phyloP scores from a whole-genome alignment of 768 basidiomycete genomes.

The Lentinula detonsa region DNA sequence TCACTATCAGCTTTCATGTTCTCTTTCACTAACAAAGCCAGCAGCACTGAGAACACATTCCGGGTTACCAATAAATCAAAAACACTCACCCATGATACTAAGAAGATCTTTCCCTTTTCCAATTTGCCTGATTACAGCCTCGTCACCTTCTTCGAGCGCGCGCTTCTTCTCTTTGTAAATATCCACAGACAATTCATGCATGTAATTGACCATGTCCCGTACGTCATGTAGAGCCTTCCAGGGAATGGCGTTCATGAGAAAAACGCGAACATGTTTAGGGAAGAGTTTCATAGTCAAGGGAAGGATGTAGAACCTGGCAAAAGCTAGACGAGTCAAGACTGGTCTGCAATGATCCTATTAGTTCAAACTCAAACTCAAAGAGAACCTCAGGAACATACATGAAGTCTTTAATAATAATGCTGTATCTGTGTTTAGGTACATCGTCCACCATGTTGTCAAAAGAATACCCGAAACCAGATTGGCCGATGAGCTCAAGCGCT shows the following conservation, averaged over 20 bases:
- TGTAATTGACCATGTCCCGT: slow-evolving; percentile 25
- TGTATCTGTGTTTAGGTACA: slow-evolving; percentile 9
- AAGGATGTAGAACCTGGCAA: slow-evolving; percentile 14
- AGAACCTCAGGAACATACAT: slow-evolving; percentile 6
- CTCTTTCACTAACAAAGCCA: slow-evolving; percentile 8
- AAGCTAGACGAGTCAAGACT: neutral
- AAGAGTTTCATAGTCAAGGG: slow-evolving; percentile 19
- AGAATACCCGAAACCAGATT: slow-evolving; percentile 30
- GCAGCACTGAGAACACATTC: neutral
- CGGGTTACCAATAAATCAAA: neutral
- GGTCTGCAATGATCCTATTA: neutral
- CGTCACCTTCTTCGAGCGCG: slow-evolving; percentile 26
- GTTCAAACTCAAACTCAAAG: neutral
- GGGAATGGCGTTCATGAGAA: slow-evolving; percentile 26
- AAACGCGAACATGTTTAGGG: slow-evolving; percentile 23
- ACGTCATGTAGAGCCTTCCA: slow-evolving; percentile 22
- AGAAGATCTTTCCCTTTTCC: slow-evolving; percentile 39
- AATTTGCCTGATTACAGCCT: slow-evolving; percentile 22
- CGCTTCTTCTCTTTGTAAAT: slow-evolving; percentile 31
- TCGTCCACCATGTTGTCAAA: slow-evolving; percentile 25
- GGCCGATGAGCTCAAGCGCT: slow-evolving; percentile 32
- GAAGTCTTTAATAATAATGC: slow-evolving; percentile 10
- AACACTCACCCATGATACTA: slow-evolving; percentile 34
- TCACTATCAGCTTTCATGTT: slow-evolving; percentile 12
- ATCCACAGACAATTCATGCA: slow-evolving; percentile 28